Conservation (phyloP, 2,329 filamentous ascomycete species). For the Penicillium sp. region DNA sequence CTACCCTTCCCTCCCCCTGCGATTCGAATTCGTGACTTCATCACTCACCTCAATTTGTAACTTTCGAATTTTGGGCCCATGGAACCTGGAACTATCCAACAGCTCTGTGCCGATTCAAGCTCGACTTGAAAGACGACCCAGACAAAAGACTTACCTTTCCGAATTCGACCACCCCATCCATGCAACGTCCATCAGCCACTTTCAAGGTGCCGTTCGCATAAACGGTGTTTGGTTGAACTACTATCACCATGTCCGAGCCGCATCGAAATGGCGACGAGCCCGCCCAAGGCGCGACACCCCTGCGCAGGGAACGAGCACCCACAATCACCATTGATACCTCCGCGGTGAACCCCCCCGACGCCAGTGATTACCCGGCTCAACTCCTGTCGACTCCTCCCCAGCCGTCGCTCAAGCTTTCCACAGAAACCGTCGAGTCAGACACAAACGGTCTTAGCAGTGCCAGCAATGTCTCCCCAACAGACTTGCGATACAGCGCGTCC, state of each 20-base stretch:
- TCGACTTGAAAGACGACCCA: background rate
- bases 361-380: constrained; percentile 34
- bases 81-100: background rate
- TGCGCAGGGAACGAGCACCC: constrained; percentile 48
- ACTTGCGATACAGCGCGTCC: constrained; percentile 54
- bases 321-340: constrained; percentile 61
- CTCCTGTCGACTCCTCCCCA: constrained; percentile 36
- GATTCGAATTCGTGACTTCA: background rate
- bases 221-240: constrained; percentile 13
- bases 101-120: background rate
- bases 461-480: constrained; percentile 43
- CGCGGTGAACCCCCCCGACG: constrained; percentile 47
- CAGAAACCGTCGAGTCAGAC: constrained; percentile 36
- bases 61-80: background rate
- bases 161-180: background rate
- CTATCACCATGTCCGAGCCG: constrained; percentile 33
- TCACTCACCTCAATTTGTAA: background rate
- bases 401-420: constrained; percentile 38
- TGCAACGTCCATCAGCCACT: background rate
- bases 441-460: constrained; percentile 31
- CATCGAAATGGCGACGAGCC: constrained; percentile 26
- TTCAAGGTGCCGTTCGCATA: constrained; percentile 8
- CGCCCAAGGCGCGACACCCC: constrained; percentile 29
- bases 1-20: background rate
- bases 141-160: background rate